phyloP scores from a whole-genome alignment of 441 rosid genomes.

The Raphanus hybrid region DNA sequence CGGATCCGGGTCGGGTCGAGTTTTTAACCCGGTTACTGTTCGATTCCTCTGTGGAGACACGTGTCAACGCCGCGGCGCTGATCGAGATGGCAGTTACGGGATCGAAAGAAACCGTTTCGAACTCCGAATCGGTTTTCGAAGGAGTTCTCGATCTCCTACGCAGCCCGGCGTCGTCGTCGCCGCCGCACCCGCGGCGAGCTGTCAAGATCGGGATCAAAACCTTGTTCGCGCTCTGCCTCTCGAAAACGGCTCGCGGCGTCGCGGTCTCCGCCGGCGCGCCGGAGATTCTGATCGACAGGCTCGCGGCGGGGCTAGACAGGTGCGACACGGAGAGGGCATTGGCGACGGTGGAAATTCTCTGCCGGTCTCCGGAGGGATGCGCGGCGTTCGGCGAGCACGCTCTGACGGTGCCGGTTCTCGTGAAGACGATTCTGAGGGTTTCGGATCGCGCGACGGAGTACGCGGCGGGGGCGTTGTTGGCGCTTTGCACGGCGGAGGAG shows the following conservation, averaged over 20 bases:
- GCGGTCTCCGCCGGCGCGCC: conserved; percentile 81
- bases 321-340: conserved; percentile 86
- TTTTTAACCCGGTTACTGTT: conserved; percentile 60
- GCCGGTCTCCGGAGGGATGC: conserved; percentile 71
- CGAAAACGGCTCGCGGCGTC: conserved; percentile 65
- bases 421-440: conserved; percentile 73
- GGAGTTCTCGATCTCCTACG: conserved; percentile 65
- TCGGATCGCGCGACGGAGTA: conserved; percentile 92
- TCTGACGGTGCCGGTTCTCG: conserved; percentile 75
- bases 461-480: conserved; percentile 83
- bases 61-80: conserved; percentile 80
- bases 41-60: conserved; percentile 68
- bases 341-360: conserved; percentile 80
- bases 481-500: conserved; percentile 77
- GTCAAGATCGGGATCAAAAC: conserved; percentile 73
- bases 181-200: conserved; percentile 56
- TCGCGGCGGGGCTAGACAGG: conserved; percentile 72
- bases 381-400: conserved; percentile 70
- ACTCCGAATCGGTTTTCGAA: conserved; percentile 58
- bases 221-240: conserved; percentile 71
- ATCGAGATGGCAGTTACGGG: conserved; percentile 73
- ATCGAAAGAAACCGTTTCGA: conserved; percentile 53
- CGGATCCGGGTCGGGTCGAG: conserved; percentile 52
- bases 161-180: conserved; percentile 45
- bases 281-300: conserved; percentile 62